Conservation (phyloP, 306 rosid species). For the Castanopsis chinensis region DNA sequence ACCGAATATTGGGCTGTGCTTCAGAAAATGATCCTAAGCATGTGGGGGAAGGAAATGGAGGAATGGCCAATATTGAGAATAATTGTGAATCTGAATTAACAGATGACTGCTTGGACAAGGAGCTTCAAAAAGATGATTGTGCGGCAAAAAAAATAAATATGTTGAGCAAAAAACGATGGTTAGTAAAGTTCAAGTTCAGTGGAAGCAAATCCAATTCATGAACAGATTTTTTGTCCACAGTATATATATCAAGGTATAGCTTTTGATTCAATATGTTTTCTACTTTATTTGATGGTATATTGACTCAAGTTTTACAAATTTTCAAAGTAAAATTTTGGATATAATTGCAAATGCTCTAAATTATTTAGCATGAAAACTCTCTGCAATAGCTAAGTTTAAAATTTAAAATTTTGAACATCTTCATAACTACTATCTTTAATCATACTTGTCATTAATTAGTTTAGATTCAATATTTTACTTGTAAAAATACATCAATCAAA, state of each 20-base stretch:
- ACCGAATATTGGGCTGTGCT: constrained; percentile 26
- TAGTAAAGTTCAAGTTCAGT: constrained; percentile 34
- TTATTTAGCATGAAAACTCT: background rate
- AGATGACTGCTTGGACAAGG: constrained; percentile 22
- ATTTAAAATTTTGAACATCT: background rate
- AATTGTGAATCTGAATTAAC: constrained; percentile 29
- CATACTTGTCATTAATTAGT: background rate
- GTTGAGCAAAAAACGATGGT: constrained; percentile 10
- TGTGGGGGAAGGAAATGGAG: constrained; percentile 22
- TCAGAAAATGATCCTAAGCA: constrained; percentile 15
- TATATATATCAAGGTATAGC: constrained; percentile 12
- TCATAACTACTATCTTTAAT: background rate
- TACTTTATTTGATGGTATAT: background rate
- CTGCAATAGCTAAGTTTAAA: background rate
- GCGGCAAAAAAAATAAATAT: constrained; percentile 20
- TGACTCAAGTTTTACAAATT: background rate
- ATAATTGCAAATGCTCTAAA: background rate
- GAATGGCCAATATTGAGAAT: constrained; percentile 21
- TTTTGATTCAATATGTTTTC: constrained; percentile 1
- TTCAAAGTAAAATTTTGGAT: background rate
- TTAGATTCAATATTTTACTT: background rate
- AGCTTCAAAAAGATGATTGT: constrained; percentile 22
- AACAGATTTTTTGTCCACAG: background rate
- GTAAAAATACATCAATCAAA: background rate
- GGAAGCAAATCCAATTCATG: constrained; percentile 17